Evolutionary conservation across 768 basidiomycete genomes (phyloP), one percentile per base, ranked within the genome.

Genomic region (Lyophyllum semitale): DNA sequence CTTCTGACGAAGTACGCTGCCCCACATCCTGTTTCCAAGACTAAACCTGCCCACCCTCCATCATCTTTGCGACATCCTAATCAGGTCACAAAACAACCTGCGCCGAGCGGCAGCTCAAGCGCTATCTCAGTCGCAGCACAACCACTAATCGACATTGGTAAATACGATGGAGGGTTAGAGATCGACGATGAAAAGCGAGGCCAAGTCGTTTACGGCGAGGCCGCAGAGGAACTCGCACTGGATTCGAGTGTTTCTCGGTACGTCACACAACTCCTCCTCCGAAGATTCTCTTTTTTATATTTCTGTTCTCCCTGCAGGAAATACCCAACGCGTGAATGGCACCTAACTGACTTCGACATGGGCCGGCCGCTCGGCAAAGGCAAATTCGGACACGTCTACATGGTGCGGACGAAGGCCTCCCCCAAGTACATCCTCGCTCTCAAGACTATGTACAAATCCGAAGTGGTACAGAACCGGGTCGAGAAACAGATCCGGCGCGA

Each of bases 301-400:
- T n/a, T 40, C 37, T 9, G 9, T n/a, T 6, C 37, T 8, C 23
- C 1, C 22, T 41, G 25, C 48, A 90, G 89, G 54, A 78, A 76
- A 58, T 80, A 76, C 33, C 92, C 91, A 18, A 93, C 92, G 0
- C 84, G 86, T 18, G 91, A 93, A 65, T 94, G 95, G 89, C 85
- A 83, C 27, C 77, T 98, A 3, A 83, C 84, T 54, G 81, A 87
- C 50, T 97, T 99, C 63, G 93, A 97, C 59, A 96, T 98, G 65
- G 96, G 97, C 17, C 85, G 94, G 11, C 94, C 95, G 3, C 81
- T 99, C 1, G 97, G 97, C n/a, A 98, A 98, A 70, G 97, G 97
- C 43, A 98, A 98, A 76, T 99, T 98, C 63, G 97, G 97, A 1
- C 90, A 93, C 3, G 97, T 99, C 23, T 98, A 99, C 78, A 95